Percentiles rank a stretch among this genome's conserved stretches.
Conservation (phyloP, 192 early-diverging fungal species). For the Coemansia aciculifera region DNA sequence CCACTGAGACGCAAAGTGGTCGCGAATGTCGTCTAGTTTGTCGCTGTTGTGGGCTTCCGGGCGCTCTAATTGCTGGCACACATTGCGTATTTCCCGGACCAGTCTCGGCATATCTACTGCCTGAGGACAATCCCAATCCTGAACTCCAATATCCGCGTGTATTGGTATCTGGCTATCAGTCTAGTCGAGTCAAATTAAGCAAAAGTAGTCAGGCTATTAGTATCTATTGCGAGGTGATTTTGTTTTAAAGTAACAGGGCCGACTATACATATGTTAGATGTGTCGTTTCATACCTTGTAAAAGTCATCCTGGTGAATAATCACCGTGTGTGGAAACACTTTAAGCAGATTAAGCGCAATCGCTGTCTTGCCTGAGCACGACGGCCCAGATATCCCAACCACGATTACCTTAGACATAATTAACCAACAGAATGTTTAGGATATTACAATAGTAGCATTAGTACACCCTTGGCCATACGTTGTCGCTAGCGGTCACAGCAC, state of each 20-base stretch:
- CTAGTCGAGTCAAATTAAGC: slow-evolving; percentile 10
- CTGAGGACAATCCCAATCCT: slow-evolving; percentile 81
- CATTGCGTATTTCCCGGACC: slow-evolving; percentile 10
- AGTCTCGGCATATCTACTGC: slow-evolving; percentile 61
- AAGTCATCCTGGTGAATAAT: slow-evolving; percentile 78
- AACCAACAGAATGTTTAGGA: background rate
- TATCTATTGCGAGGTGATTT: background rate
- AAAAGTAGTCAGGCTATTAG: background rate
- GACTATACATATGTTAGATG: background rate
- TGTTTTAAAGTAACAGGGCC: background rate
- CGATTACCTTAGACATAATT: slow-evolving; percentile 26
- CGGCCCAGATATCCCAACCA: slow-evolving; percentile 59
- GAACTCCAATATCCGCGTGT: slow-evolving; percentile 55
- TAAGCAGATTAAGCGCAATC: slow-evolving; percentile 58
- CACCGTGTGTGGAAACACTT: slow-evolving; percentile 60
- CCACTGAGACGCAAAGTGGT: slow-evolving; percentile 47
- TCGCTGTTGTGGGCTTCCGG: background rate
- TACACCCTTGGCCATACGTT: background rate
- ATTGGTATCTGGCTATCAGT: slow-evolving; percentile 67
- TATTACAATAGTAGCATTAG: background rate
- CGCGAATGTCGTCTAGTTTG: background rate
- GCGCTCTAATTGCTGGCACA: slow-evolving; percentile 12
- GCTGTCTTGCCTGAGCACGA: slow-evolving; percentile 76
- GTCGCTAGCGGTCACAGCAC: background rate
- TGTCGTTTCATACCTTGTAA: slow-evolving; percentile 57